phyloP scores from a whole-genome alignment of 768 basidiomycete genomes.

The Boletus subparvulus region DNA sequence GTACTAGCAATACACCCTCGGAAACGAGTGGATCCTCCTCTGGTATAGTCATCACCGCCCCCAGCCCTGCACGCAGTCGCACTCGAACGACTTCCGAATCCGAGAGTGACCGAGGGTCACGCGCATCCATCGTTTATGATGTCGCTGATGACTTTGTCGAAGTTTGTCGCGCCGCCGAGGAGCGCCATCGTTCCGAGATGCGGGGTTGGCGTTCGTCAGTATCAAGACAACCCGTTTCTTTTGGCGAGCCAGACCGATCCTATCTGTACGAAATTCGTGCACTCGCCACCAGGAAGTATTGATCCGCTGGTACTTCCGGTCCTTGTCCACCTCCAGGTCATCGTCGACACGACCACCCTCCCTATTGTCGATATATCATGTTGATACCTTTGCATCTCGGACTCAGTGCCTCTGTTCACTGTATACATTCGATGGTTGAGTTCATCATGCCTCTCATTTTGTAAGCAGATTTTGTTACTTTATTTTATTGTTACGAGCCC shows the following conservation, averaged over 20 bases:
- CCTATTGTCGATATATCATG: constrained; percentile 12
- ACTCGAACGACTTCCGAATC: constrained; percentile 71
- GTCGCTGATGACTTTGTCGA: constrained; percentile 74
- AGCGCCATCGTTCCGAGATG: constrained; percentile 81
- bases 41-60: constrained; percentile 38
- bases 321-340: background rate
- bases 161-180: constrained; percentile 73
- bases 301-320: constrained; percentile 22
- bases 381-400: constrained; percentile 18
- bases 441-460: constrained; percentile 27
- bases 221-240: constrained; percentile 23
- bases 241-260: constrained; percentile 53
- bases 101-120: constrained; percentile 70
- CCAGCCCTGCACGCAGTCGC: constrained; percentile 64
- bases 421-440: constrained; percentile 22
- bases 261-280: constrained; percentile 81
- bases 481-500: constrained; percentile 32
- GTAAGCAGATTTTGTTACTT: constrained; percentile 27
- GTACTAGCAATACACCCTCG: constrained; percentile 25
- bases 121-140: constrained; percentile 76
- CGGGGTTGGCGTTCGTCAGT: constrained; percentile 62
- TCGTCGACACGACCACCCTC: constrained; percentile 1
- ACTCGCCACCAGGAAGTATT: constrained; percentile 83
- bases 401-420: constrained; percentile 20
- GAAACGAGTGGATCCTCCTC: constrained; percentile 30